phyloP scores from a whole-genome alignment of 2,329 filamentous ascomycete genomes.

The Berkeleyomyces basicola region DNA sequence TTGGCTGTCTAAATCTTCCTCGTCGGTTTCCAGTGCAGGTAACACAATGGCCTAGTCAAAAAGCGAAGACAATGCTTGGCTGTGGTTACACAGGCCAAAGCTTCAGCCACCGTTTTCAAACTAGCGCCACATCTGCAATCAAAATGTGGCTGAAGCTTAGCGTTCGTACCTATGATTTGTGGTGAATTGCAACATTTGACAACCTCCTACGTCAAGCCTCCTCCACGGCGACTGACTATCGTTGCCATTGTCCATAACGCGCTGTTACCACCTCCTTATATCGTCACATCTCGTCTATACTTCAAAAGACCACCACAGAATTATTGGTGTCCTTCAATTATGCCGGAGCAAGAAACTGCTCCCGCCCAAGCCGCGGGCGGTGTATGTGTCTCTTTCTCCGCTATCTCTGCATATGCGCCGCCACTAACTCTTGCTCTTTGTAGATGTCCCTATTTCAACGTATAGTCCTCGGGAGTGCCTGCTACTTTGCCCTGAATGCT shows the following conservation, averaged over 20 bases:
- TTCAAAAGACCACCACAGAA: not conserved
- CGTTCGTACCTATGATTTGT: not conserved
- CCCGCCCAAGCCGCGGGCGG: conserved; percentile 2
- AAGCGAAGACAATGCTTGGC: not conserved
- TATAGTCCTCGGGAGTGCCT: conserved; percentile 33
- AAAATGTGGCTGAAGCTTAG: not conserved
- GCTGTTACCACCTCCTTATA: no score
- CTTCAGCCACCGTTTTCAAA: not conserved
- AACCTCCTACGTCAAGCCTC: not conserved
- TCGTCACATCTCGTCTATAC: not conserved
- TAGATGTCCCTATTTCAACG: conserved; percentile 21
- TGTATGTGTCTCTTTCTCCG: not conserved
- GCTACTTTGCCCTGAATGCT: conserved; percentile 44
- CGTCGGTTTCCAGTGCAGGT: no score
- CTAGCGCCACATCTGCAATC: not conserved
- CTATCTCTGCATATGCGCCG: not conserved
- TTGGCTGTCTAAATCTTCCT: no score
- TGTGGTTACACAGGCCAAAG: not conserved
- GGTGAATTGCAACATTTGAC: not conserved
- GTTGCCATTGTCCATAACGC: not conserved
- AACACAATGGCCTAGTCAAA: no score
- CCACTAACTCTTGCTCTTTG: not conserved
- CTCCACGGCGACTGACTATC: not conserved
- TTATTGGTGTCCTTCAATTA: not conserved
- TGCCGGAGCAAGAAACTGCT: conserved; percentile 3